Percentiles rank a stretch among this genome's conserved stretches.
Evolutionary conservation across 2,329 filamentous ascomycete species (phyloP).

Genomic region (Ceratocystiopsis minuta): DNA sequence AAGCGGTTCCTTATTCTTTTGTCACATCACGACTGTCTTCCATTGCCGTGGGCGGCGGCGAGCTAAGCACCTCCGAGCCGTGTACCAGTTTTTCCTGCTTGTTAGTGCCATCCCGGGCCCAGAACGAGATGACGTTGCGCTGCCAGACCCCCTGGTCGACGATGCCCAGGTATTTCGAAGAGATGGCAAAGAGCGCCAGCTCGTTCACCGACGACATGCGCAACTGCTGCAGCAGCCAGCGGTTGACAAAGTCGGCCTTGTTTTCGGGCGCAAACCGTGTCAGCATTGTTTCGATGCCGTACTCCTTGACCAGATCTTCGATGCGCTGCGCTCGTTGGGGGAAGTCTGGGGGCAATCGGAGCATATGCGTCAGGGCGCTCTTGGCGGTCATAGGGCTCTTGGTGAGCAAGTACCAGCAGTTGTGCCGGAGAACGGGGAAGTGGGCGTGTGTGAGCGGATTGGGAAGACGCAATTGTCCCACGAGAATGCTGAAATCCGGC

Average conservation of each 20-base stretch:
- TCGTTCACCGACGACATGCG: constrained; percentile 27
- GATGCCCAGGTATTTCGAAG: constrained; percentile 15
- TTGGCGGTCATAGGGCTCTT: constrained; percentile 21
- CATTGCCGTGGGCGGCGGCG: too few species aligned
- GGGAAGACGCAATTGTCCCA: too few species aligned
- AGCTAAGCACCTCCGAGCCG: neutral
- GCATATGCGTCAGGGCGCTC: constrained; percentile 22
- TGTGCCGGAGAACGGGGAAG: constrained; percentile 30
- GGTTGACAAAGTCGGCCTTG: constrained; percentile 28
- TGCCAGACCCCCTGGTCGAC: constrained; percentile 22
- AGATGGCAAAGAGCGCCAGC: constrained; percentile 23
- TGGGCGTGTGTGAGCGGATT: constrained; percentile 18
- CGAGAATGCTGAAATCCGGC: too few species aligned
- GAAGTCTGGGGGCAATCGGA: constrained; percentile 18
- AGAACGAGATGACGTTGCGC: constrained; percentile 21
- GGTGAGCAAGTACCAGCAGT: constrained; percentile 26
- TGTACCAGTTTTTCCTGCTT: neutral
- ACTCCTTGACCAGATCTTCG: constrained; percentile 27
- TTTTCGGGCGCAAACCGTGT: constrained; percentile 18
- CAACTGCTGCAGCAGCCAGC: constrained; percentile 35
- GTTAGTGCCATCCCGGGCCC: constrained; percentile 18
- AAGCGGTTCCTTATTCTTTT: too few species aligned
- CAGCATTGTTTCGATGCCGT: constrained; percentile 26
- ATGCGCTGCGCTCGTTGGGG: constrained; percentile 19
- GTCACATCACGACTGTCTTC: too few species aligned